These are phyloP conservation scores for Glomus cerebriforme DNA, from an alignment of 192 early-diverging fungal species.

Conservation along the genomic window DNA sequence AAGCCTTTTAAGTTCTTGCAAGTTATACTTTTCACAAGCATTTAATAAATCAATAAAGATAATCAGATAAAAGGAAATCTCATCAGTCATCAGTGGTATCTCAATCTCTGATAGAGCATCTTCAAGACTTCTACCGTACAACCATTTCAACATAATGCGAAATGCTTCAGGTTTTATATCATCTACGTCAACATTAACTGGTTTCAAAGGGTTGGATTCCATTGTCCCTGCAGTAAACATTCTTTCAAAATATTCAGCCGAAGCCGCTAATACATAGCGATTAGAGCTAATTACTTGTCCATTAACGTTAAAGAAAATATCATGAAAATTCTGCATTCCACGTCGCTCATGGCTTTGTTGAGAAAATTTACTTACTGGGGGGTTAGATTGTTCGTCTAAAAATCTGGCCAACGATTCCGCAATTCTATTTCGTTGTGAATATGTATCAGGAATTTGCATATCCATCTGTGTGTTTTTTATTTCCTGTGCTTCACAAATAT, in stretches of 20 bases:
- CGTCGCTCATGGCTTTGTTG: background rate
- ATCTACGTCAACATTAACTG: background rate
- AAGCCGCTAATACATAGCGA: background rate
- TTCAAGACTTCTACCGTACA: background rate
- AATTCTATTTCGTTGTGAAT: background rate
- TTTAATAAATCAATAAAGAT: background rate
- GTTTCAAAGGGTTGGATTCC: background rate
- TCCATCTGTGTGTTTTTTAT: background rate
- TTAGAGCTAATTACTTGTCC: background rate
- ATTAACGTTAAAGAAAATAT: background rate
- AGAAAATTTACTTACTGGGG: background rate
- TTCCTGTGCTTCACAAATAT: background rate
- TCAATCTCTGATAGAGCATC: background rate
- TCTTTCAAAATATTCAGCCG: background rate
- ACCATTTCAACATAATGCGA: background rate
- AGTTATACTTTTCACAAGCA: background rate
- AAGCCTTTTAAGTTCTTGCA: background rate
- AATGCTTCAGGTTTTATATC: constrained; percentile 4
- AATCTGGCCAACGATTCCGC: background rate
- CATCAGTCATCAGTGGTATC: background rate
- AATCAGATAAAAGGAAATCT: background rate
- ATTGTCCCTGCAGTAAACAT: background rate
- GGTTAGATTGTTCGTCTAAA: background rate
- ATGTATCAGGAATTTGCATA: background rate
- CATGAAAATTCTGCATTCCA: background rate